Percentiles rank a stretch among this genome's conserved stretches.
Evolutionary conservation across 805 yeast species (phyloP).

Genomic region (Wickerhamomyces xylosicus): DNA sequence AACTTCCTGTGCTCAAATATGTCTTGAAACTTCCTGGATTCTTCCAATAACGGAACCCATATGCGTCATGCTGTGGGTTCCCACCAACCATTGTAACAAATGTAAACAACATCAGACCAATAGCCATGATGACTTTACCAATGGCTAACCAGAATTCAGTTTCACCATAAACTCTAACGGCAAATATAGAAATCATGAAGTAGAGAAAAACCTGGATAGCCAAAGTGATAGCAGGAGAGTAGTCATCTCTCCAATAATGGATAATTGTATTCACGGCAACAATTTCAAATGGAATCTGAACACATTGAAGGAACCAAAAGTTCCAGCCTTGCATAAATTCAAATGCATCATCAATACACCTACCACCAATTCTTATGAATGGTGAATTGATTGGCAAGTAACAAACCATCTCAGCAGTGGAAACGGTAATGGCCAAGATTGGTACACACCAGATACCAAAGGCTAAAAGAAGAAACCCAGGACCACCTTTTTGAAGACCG

Average conservation of each 20-base stretch:
- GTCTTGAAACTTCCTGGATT: constrained; percentile 48
- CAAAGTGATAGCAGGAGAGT: constrained; percentile 60
- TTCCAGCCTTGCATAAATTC: constrained; percentile 76
- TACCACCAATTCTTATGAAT: constrained; percentile 60
- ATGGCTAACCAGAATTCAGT: constrained; percentile 71
- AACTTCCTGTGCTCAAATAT: constrained; percentile 40
- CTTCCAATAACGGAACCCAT: constrained; percentile 48
- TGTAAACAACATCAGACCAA: constrained; percentile 69
- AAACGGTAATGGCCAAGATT: constrained; percentile 52
- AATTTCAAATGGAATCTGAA: constrained; percentile 75
- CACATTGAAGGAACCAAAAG: constrained; percentile 66
- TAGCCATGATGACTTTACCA: constrained; percentile 61
- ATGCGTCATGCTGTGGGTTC: constrained; percentile 58
- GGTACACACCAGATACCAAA: constrained; percentile 65
- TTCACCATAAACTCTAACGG: constrained; percentile 72
- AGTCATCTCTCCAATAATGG: constrained; percentile 75
- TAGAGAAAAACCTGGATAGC: constrained; percentile 56
- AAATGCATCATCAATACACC: constrained; percentile 67
- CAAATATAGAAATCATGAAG: constrained; percentile 55
- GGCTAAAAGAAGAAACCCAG: constrained; percentile 55
- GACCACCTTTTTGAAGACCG: constrained; percentile 58
- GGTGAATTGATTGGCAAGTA: constrained; percentile 72
- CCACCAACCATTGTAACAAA: constrained; percentile 84
- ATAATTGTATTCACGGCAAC: constrained; percentile 71
- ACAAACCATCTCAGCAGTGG: constrained; percentile 73